Percentiles rank a stretch among this genome's conserved stretches.
Evolutionary conservation across 2,329 filamentous ascomycete genomes (phyloP).

Genomic region (Alternaria sp.): DNA sequence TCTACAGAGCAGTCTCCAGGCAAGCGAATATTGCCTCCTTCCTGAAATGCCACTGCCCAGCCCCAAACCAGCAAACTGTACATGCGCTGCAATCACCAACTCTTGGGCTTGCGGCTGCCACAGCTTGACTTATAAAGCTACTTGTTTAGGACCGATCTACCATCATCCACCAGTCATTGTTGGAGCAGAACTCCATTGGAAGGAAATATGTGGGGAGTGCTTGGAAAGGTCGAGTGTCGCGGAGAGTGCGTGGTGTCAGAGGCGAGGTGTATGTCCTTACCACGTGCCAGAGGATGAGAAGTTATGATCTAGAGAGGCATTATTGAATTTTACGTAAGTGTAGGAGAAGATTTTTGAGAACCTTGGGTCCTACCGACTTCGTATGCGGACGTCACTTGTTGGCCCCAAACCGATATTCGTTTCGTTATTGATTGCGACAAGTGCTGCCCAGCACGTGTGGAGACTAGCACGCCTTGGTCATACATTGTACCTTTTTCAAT

Average conservation of each 20-base stretch:
- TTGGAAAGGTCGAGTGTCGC: neutral
- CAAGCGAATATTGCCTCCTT: neutral
- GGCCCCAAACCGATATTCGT: neutral
- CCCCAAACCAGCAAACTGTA: conserved; percentile 3
- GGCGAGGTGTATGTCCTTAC: neutral
- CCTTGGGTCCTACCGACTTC: neutral
- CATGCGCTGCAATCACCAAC: neutral
- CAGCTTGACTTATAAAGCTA: neutral
- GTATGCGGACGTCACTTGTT: neutral
- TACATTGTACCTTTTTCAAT: too few relatives aligned
- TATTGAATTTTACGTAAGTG: neutral
- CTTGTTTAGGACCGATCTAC: neutral
- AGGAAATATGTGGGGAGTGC: neutral
- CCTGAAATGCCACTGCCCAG: neutral
- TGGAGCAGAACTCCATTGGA: neutral
- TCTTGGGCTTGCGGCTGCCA: conserved; percentile 8
- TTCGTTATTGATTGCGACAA: neutral
- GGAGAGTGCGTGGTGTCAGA: neutral
- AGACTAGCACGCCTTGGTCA: neutral
- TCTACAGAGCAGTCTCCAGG: neutral
- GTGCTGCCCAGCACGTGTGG: neutral
- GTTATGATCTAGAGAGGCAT: neutral
- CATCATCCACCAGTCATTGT: neutral
- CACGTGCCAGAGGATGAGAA: neutral
- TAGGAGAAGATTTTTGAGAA: neutral